phyloP scores from a whole-genome alignment of 2,329 filamentous ascomycete genomes.

The Alternaria sp. region DNA sequence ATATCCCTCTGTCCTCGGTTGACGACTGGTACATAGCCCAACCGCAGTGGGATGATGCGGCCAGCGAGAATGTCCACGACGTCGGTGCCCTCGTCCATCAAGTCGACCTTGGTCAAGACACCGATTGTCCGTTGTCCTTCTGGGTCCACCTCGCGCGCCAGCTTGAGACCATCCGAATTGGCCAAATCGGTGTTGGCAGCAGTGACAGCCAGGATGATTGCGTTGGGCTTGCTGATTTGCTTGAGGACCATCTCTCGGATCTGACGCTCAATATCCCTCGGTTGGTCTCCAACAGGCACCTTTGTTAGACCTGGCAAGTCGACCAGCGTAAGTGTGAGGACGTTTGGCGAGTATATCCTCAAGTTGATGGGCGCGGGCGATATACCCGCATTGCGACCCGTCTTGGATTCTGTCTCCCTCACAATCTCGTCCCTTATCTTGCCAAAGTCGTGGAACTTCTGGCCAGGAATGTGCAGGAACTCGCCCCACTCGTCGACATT shows the following conservation, averaged over 20 bases:
- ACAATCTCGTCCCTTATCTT: conserved; percentile 98
- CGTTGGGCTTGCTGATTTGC: conserved; percentile 98
- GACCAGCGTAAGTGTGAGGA: conserved; percentile 93
- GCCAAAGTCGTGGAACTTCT: conserved; percentile 98
- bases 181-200: conserved; percentile 97
- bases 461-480: conserved; percentile 95
- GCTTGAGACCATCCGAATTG: conserved; percentile 96
- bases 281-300: conserved; percentile 95
- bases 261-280: conserved; percentile 93
- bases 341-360: conserved; percentile 97
- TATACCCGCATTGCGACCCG: conserved; percentile 94
- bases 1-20: conserved; percentile 98
- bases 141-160: conserved; percentile 94
- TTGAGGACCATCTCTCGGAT: conserved; percentile 98
- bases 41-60: conserved; percentile 89
- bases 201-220: conserved; percentile 95
- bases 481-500: conserved; percentile 98
- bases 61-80: conserved; percentile 98
- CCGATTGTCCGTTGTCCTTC: conserved; percentile 98
- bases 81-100: conserved; percentile 99
- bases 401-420: conserved; percentile 94
- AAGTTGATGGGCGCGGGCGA: conserved; percentile 97
- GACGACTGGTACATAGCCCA: conserved; percentile 97
- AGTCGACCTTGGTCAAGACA: conserved; percentile 96
- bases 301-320: conserved; percentile 96